Base-by-base conservation (phyloP, 805 yeast genomes). In the Ogataea wickerhamii region DNA sequence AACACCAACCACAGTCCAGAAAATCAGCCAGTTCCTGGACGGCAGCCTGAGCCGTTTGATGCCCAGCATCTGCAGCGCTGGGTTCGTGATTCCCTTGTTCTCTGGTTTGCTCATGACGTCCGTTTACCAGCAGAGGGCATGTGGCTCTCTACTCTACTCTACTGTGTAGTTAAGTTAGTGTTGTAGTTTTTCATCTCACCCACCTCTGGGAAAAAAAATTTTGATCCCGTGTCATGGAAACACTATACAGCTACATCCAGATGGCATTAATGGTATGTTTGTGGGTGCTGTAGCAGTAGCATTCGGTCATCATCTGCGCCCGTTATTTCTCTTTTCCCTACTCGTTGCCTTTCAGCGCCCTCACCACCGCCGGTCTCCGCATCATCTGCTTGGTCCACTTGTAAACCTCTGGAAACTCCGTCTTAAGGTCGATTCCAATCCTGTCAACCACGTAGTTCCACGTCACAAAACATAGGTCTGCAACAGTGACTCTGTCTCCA, bases 391-490 rank as follows among this genome's bases (percentile, higher is more conserved):
- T 82, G 8, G 96, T 89, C 97, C 96, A 89, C 61, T 87, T 87
- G 68, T 86, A 88, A 32, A 88, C 96, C 65, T 89, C 97, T 2
- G 96, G 96, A 57, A 84, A 88, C 60, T 89, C 97, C 21, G 76
- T 73, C 59, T 83, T 82, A 53, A 89, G 74, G 53, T 85, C 86
- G 45, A 89, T 87, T 6, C 96, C 97, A 38, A 89, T 84, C 53
- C 95, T 72, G 59, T 86, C 95, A 37, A 89, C 95, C 13, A 89
- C 96, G 55, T 88, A 89, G 61, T 89, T 89, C 98, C 98, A 89
- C 12, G 98, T 95, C 20, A 89, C 95, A 66, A 89, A 89, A 17
- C 91, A 78, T 55, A 89, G 70, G 62, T 89, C 98, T 2, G 97
- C 97, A 31, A 89, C 80, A 1, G 96, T 76, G 34, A 80, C 72